Base-by-base conservation (phyloP, 2,329 filamentous ascomycete genomes). In the Colletotrichum sp. region DNA sequence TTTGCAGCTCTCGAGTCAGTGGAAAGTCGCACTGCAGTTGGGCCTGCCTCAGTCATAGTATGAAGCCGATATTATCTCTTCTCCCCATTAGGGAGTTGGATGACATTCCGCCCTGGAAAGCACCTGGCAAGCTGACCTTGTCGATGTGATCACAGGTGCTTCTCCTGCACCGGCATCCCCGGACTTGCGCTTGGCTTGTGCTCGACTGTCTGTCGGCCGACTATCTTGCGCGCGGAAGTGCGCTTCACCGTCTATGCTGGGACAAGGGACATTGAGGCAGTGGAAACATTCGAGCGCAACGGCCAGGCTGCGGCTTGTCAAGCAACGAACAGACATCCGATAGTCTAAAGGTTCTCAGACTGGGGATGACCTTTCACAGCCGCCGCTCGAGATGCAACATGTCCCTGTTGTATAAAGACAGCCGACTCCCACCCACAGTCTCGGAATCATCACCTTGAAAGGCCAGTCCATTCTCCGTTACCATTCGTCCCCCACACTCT, bases 401-500 rank as follows among this genome's bases (percentile, higher is more conserved):
- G 9, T 48, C 34, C 36, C 22, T 32, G 24, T n/a, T 26, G 65
- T 76, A 76, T 76, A 76, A 76, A 67, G 55, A 64, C 28, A 65
- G 32, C 24, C 65, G 24, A 7, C 30, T 69, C 70, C 65, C 74
- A 39, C 65, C 74, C 57, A 62, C 8, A 69, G 26, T 32, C 15
- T 39, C 34, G 64, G 59, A 26, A 48, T 60, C 28, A 18, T 15
- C 34, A 76, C 44, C 22, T 65, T 44, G 64, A 48, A 69, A 65
- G 64, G 59, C 64, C 65, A 73, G 64, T 75, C 70, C 65, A 65
- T 73, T 69, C 70, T 73, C 74, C 71, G 64, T 60, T 73, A 65
- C 48, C 60, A 62, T 74, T 74, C 64, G 59, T 74, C 39, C 70
- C 55, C 44, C 65, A 68, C 74, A 55, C 60, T 76, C 59, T 52